These are phyloP conservation scores for Podaxis sp. DNA, from an alignment of 768 basidiomycete genomes.

Conservation along the genomic window DNA sequence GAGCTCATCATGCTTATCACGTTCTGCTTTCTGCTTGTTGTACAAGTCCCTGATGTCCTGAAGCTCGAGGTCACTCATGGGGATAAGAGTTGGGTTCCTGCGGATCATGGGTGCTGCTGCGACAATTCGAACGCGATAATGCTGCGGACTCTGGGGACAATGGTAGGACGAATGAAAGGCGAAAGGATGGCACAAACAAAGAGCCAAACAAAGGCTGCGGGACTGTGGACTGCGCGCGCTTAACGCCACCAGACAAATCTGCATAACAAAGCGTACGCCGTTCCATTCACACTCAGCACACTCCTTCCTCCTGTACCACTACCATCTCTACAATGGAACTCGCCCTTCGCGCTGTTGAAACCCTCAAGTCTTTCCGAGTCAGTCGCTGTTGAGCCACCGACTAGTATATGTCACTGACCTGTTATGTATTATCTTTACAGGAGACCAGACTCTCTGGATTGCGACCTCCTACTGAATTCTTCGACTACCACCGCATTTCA, in stretches of 20 bases:
- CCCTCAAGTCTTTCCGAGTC: slow-evolving; percentile 70
- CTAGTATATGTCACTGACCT: background rate
- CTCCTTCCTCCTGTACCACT: slow-evolving; percentile 19
- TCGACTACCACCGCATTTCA: slow-evolving; percentile 83
- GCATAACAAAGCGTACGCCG: background rate
- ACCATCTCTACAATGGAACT: slow-evolving; percentile 53
- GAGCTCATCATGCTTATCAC: slow-evolving; percentile 38
- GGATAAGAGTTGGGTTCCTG: slow-evolving; percentile 72
- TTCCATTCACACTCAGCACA: slow-evolving; percentile 14
- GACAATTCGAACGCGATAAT: background rate
- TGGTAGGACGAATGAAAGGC: slow-evolving; percentile 17
- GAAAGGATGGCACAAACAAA: slow-evolving; percentile 13
- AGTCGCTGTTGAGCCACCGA: slow-evolving; percentile 21
- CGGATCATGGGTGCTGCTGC: slow-evolving; percentile 57
- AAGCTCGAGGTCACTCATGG: slow-evolving; percentile 74
- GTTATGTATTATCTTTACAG: slow-evolving; percentile 36
- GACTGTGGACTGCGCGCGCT: slow-evolving; percentile 9
- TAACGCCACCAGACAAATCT: slow-evolving; percentile 14
- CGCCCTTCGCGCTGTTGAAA: slow-evolving; percentile 63
- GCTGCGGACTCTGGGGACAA: slow-evolving; percentile 13
- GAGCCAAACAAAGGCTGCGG: slow-evolving; percentile 21
- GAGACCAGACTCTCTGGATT: slow-evolving; percentile 79
- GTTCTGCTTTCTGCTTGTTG: slow-evolving; percentile 45
- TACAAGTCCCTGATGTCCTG: slow-evolving; percentile 73
- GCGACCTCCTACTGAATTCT: slow-evolving; percentile 75